These are phyloP conservation scores for Crucihimalaya himalaica DNA, from an alignment of 345 rosid genomes.

Conservation along the genomic window DNA sequence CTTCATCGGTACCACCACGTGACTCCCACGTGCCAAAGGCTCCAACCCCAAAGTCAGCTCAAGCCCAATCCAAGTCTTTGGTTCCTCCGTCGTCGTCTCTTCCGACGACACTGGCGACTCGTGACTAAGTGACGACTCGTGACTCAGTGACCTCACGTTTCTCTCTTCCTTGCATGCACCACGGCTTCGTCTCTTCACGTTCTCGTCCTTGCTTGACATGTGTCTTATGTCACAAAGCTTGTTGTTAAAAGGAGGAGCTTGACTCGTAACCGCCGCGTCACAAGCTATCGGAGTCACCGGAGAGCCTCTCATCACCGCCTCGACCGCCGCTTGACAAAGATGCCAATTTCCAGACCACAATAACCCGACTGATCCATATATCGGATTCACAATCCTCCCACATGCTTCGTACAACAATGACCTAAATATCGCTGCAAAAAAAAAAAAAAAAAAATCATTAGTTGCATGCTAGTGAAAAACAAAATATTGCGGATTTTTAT, in stretches of 20 bases:
- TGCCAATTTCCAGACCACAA: slow-evolving; percentile 95
- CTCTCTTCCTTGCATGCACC: slow-evolving; percentile 39
- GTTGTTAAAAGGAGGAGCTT: slow-evolving; percentile 69
- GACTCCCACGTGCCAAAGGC: slow-evolving; percentile 54
- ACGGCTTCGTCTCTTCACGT: slow-evolving; percentile 45
- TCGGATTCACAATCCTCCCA: slow-evolving; percentile 94
- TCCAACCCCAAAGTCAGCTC: slow-evolving; percentile 70
- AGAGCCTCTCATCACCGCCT: slow-evolving; percentile 82
- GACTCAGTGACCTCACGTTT: slow-evolving; percentile 52
- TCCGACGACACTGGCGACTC: slow-evolving; percentile 71
- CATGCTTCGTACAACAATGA: slow-evolving; percentile 97
- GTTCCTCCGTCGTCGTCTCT: slow-evolving; percentile 54
- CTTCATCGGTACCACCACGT: slow-evolving; percentile 73
- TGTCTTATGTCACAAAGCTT: slow-evolving; percentile 81
- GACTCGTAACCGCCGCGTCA: slow-evolving; percentile 66
- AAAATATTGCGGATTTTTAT: neutral
- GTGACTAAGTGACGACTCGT: slow-evolving; percentile 88
- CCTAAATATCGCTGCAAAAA: slow-evolving; percentile 72
- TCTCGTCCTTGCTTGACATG: slow-evolving; percentile 71
- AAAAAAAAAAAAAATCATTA: neutral
- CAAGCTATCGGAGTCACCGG: slow-evolving; percentile 75
- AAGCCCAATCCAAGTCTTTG: slow-evolving; percentile 52
- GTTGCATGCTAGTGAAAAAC: slow-evolving; percentile 16
- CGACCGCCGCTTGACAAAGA: slow-evolving; percentile 94
- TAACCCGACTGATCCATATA: slow-evolving; percentile 92